Evolutionary conservation across 2,329 filamentous ascomycete species (phyloP).

Genomic region (Aplosporella prunicola): DNA sequence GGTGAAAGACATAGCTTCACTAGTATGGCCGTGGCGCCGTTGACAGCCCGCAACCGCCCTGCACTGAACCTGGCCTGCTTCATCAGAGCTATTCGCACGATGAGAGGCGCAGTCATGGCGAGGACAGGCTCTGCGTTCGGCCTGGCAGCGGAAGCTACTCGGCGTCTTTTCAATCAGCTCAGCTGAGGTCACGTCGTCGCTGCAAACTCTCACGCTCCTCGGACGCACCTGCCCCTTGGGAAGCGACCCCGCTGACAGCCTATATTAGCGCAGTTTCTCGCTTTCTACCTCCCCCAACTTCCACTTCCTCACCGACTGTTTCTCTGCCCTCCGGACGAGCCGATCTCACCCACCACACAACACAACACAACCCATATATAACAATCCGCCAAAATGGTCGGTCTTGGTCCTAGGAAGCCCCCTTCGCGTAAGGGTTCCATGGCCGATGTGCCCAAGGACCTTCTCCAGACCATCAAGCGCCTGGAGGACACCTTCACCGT

Average conservation of each 20-base stretch:
- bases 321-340: no score
- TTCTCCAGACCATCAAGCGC: constrained; percentile 69
- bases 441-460: constrained; percentile 79
- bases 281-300: neutral
- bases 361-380: neutral
- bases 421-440: constrained; percentile 78
- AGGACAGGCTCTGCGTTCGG: no score
- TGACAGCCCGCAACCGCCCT: no score
- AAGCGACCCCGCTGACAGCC: no score
- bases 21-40: no score
- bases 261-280: neutral
- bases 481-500: constrained; percentile 81
- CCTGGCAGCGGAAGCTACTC: constrained; percentile 4
- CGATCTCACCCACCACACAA: neutral
- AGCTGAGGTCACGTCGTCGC: constrained; percentile 9
- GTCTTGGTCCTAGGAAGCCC: constrained; percentile 52
- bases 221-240: neutral
- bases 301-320: neutral
- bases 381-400: constrained; percentile 47
- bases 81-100: no score
- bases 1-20: constrained; percentile 7
- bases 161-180: constrained; percentile 5
- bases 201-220: constrained; percentile 1
- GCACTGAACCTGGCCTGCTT: no score
- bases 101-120: no score